Evolutionary conservation across 177 flowering plant species (phyloP), one percentile per base, ranked within the genome.

Genomic region (Tripterygium wilfordii): DNA sequence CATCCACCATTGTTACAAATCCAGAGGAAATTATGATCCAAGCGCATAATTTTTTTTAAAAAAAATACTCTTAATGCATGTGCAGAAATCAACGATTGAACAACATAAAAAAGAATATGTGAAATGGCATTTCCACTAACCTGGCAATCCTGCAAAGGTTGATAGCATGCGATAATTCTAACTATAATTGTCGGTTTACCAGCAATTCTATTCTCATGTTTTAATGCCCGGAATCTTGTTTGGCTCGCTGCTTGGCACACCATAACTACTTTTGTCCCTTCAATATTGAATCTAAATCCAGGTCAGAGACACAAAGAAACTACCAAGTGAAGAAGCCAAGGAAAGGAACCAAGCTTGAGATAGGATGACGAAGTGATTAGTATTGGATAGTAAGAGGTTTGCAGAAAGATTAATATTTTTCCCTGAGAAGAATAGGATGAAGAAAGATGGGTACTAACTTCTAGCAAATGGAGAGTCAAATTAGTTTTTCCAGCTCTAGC

Each of bases 181-280:
- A 91, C 91, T 51, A 91, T 67, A 27, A 91, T 79, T 48, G 91
- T 85, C 45, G 89, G 73, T 52, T 57, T 69, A 59, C 94, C 89
- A 40, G 83, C 91, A 67, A 75, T 72, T 45, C 96, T 92, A 77
- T 52, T 91, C 58, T 84, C 91, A 57, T 91, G 85, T 71, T 85
- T 91, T 72, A 81, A 70, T 23, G 88, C 86, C 68, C 95, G 85
- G 64, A 91, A 91, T 83, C 83, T 79, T 63, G 96, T 88, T 59
- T 83, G 79, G 44, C 88, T 63, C 8, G 98, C 95, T 69, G 95
- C 88, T 83, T 91, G 96, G 82, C 96, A 70, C 75, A 91, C 96
- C 98, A 91, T 91, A 70, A 91, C 96, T 88, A 67, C 91, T 62
- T 49, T 19, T 45, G 51, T 30, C 43, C 53, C 57, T 58, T 43